Percentiles rank a stretch among this genome's conserved stretches.
These are phyloP conservation scores for Fusarium miscanthi DNA, from an alignment of 2,329 filamentous ascomycete genomes.

Conservation along the genomic window DNA sequence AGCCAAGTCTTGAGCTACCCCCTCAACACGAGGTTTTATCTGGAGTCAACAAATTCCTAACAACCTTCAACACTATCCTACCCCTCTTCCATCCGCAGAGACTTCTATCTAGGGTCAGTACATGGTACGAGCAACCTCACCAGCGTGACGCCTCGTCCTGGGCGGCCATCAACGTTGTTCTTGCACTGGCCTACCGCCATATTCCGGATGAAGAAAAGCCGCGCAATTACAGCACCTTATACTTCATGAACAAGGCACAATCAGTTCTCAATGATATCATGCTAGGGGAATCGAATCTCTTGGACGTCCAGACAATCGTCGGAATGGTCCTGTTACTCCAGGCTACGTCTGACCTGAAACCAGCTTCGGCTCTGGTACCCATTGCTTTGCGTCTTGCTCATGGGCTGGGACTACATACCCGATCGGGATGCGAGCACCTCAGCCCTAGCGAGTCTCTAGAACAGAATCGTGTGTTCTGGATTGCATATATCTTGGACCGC, in stretches of 20 bases:
- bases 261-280: constrained; percentile 12
- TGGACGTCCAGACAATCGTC: constrained; percentile 21
- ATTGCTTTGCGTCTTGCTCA: constrained; percentile 28
- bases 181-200: constrained; percentile 21
- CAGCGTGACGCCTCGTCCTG: neutral
- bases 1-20: neutral
- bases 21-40: neutral
- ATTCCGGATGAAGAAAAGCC: neutral
- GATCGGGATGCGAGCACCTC: neutral
- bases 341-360: neutral
- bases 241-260: constrained; percentile 26
- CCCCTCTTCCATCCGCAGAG: constrained; percentile 19
- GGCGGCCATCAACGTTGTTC: constrained; percentile 24
- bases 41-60: neutral
- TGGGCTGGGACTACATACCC: constrained; percentile 1
- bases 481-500: constrained; percentile 29
- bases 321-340: constrained; percentile 22
- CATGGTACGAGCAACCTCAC: constrained; percentile 2
- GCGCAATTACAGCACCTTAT: fast-evolving
- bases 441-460: neutral
- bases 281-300: neutral
- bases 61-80: constrained; percentile 10
- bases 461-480: constrained; percentile 25
- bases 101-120: neutral
- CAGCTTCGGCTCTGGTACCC: constrained; percentile 12